phyloP scores from a whole-genome alignment of 1,284 basidiomycete genomes.

The Inonotus obliquus region DNA sequence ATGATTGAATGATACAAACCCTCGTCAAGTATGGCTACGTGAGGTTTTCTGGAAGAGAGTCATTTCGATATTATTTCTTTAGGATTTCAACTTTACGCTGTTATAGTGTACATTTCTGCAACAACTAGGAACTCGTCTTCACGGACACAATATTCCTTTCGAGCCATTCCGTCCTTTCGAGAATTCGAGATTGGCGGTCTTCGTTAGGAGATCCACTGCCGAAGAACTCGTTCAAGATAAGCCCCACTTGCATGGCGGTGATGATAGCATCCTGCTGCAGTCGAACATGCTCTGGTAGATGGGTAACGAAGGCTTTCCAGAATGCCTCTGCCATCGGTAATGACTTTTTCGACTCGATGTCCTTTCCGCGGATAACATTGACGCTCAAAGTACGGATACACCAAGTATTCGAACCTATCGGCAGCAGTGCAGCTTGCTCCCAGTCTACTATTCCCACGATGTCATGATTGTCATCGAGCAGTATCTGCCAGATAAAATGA shows the following conservation, averaged over 20 bases:
- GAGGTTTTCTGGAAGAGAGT: too few relatives aligned
- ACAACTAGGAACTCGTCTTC: too few relatives aligned
- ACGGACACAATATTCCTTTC: not conserved
- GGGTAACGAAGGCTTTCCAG: not conserved
- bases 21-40: too few relatives aligned
- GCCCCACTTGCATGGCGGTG: not conserved
- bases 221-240: not conserved
- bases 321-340: constrained; percentile 2
- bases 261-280: not conserved
- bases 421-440: not conserved
- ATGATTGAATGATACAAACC: too few relatives aligned
- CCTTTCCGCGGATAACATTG: not conserved
- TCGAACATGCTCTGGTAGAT: not conserved
- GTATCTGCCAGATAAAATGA: not conserved
- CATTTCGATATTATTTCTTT: not conserved
- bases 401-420: not conserved
- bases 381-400: not conserved
- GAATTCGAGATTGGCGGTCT: not conserved
- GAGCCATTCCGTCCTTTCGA: not conserved
- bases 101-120: too few relatives aligned
- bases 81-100: not conserved
- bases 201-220: not conserved
- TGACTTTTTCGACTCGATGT: not conserved
- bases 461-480: not conserved
- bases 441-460: not conserved